These are phyloP conservation scores for Camillea tinctor DNA, from an alignment of 2,329 filamentous ascomycete genomes.

Conservation along the genomic window DNA sequence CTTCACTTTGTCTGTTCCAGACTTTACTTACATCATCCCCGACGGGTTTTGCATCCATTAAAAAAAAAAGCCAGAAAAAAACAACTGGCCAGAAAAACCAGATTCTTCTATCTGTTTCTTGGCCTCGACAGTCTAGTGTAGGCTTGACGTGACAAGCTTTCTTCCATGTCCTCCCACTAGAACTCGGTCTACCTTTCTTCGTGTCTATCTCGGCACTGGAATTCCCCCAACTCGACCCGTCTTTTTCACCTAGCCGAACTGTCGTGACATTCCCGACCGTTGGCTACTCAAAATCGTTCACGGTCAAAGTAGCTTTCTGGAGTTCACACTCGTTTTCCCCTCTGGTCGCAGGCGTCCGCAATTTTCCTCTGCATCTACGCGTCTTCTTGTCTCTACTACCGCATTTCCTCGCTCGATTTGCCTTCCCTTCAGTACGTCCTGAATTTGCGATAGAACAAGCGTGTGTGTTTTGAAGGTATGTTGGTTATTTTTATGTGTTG, in stretches of 20 bases:
- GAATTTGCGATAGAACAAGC: conserved; percentile 6
- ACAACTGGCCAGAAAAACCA: conserved; percentile 14
- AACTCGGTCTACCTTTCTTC: conserved; percentile 20
- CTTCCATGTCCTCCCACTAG: conserved; percentile 30
- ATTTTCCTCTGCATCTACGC: conserved; percentile 35
- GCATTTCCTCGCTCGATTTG: conserved; percentile 4
- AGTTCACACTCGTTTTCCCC: conserved; percentile 41
- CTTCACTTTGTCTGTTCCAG: conserved; percentile 18
- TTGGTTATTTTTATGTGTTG: background rate
- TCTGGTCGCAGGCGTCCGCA: conserved; percentile 59
- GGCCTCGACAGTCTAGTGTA: conserved; percentile 7
- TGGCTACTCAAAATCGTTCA: conserved; percentile 32
- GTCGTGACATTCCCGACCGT: conserved; percentile 28
- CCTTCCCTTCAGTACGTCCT: conserved; percentile 5
- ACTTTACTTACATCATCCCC: conserved; percentile 12
- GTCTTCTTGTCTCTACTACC: conserved; percentile 31
- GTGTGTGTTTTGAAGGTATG: conserved; percentile 15
- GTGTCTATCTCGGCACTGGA: conserved; percentile 32
- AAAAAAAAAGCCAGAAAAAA: conserved; percentile 14
- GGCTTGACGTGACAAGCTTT: conserved; percentile 19
- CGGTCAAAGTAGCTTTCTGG: conserved; percentile 48
- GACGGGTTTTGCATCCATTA: conserved; percentile 13
- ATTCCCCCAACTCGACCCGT: conserved; percentile 20
- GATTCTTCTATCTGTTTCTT: conserved; percentile 17
- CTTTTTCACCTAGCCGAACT: conserved; percentile 19